Conservation (phyloP, 2,329 filamentous ascomycete species). For the Thermomyces lanuginosus region DNA sequence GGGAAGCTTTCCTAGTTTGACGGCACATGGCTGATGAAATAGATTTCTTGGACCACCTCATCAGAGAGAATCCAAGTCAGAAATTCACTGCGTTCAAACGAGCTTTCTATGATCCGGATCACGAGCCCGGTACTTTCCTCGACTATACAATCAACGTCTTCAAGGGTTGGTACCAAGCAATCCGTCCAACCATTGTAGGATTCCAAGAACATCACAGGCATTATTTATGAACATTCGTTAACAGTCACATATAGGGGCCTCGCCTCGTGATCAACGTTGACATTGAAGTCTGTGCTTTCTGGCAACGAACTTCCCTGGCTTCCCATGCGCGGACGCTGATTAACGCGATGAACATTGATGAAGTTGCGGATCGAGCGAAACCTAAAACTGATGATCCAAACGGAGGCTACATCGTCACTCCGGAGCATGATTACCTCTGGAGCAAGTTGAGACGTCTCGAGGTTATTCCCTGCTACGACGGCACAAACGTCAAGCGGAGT, state of each 20-base stretch:
- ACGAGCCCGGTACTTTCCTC: conserved; percentile 37
- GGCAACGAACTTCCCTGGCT: conserved; percentile 34
- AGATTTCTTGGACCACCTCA: conserved; percentile 75
- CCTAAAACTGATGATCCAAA: conserved; percentile 9
- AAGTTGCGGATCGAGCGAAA: conserved; percentile 14
- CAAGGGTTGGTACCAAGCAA: conserved; percentile 78
- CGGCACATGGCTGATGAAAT: conserved; percentile 3
- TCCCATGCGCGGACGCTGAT: conserved; percentile 20
- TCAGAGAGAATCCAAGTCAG: conserved; percentile 62
- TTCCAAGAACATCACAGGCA: too few relatives aligned
- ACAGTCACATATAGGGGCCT: conserved; percentile 32
- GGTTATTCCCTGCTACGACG: conserved; percentile 22
- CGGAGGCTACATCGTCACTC: neutral
- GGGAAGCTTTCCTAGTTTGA: neutral
- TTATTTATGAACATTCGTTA: conserved; percentile 6
- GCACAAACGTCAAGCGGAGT: conserved; percentile 20
- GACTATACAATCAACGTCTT: conserved; percentile 55
- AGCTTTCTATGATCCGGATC: conserved; percentile 57
- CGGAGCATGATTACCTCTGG: conserved; percentile 8
- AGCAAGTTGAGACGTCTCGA: conserved; percentile 19
- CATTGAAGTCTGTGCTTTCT: conserved; percentile 83
- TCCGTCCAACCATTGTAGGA: conserved; percentile 52
- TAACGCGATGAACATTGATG: conserved; percentile 15
- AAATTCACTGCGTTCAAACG: conserved; percentile 58
- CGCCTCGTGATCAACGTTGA: conserved; percentile 74